A percentile compares a stretch with the other conserved stretches of the same genome.
Conservation (phyloP, 192 early-diverging fungal species). For the Backusella mclennaniae region DNA sequence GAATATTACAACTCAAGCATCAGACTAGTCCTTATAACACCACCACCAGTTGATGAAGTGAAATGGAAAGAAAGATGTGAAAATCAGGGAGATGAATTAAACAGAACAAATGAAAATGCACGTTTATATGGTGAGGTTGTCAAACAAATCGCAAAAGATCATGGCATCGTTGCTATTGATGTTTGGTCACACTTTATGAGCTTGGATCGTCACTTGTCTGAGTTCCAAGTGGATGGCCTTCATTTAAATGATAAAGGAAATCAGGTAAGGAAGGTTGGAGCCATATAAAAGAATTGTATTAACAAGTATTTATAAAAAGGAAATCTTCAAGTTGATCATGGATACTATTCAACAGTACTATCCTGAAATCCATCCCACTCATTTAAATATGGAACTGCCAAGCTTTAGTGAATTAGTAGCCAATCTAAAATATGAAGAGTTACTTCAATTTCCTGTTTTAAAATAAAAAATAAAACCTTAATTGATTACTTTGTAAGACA, state of each 20-base stretch:
- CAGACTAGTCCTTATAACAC: constrained; percentile 66
- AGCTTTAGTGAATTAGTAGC: neutral
- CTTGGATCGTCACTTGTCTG: constrained; percentile 17
- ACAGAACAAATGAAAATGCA: constrained; percentile 41
- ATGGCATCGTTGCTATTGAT: constrained; percentile 27
- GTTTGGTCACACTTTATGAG: constrained; percentile 41
- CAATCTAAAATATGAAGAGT: neutral
- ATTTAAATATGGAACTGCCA: constrained; percentile 11
- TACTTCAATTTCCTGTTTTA: neutral
- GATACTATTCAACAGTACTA: constrained; percentile 37
- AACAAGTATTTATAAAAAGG: constrained; percentile 19
- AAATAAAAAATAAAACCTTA: neutral
- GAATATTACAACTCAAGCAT: constrained; percentile 55
- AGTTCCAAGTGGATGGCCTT: constrained; percentile 55
- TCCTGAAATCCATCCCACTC: constrained; percentile 51
- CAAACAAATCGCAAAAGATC: constrained; percentile 39
- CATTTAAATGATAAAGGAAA: constrained; percentile 59
- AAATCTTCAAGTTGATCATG: constrained; percentile 40
- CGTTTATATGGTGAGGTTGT: constrained; percentile 50
- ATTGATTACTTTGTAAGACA: neutral
- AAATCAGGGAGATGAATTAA: constrained; percentile 26
- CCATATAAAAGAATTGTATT: neutral
- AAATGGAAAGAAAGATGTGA: constrained; percentile 40
- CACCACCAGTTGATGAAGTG: constrained; percentile 63
- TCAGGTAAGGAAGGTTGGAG: constrained; percentile 24